These are phyloP conservation scores for Coleophoma cylindrospora DNA, from an alignment of 2,329 filamentous ascomycete genomes.

Conservation along the genomic window DNA sequence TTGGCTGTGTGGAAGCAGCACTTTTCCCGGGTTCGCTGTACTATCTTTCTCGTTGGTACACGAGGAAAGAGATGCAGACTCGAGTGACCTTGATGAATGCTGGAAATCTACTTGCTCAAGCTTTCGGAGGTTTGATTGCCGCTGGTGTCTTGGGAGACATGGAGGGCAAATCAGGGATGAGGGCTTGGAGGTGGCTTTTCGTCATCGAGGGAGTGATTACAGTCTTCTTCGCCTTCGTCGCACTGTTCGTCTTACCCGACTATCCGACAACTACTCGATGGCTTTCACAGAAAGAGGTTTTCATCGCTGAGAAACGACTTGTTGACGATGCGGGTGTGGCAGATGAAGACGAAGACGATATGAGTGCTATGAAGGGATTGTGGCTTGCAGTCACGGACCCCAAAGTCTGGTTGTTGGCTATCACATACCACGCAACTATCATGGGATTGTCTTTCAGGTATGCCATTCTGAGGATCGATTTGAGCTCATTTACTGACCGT, in stretches of 20 bases:
- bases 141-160: slow-evolving; percentile 55
- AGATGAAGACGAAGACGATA: slow-evolving; percentile 43
- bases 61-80: slow-evolving; percentile 48
- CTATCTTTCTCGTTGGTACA: slow-evolving; percentile 64
- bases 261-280: slow-evolving; percentile 51
- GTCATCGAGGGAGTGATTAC: slow-evolving; percentile 48
- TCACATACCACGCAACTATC: slow-evolving; percentile 58
- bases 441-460: slow-evolving; percentile 43
- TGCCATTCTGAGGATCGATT: slow-evolving; percentile 48
- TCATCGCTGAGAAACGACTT: slow-evolving; percentile 50
- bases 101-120: slow-evolving; percentile 54
- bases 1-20: slow-evolving; percentile 59
- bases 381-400: slow-evolving; percentile 54
- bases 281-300: slow-evolving; percentile 52
- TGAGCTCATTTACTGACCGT: slow-evolving; percentile 13
- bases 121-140: slow-evolving; percentile 53
- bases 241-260: slow-evolving; percentile 47
- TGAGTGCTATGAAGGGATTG: slow-evolving; percentile 46
- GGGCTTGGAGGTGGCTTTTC: slow-evolving; percentile 59
- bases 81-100: slow-evolving; percentile 55
- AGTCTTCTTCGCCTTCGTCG: slow-evolving; percentile 40
- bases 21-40: slow-evolving; percentile 60
- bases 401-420: slow-evolving; percentile 61
- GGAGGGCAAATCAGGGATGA: slow-evolving; percentile 47
- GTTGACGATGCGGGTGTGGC: slow-evolving; percentile 53